Evolutionary conservation across 2,329 filamentous ascomycete genomes (phyloP).

Genomic region (Fusarium sp.): DNA sequence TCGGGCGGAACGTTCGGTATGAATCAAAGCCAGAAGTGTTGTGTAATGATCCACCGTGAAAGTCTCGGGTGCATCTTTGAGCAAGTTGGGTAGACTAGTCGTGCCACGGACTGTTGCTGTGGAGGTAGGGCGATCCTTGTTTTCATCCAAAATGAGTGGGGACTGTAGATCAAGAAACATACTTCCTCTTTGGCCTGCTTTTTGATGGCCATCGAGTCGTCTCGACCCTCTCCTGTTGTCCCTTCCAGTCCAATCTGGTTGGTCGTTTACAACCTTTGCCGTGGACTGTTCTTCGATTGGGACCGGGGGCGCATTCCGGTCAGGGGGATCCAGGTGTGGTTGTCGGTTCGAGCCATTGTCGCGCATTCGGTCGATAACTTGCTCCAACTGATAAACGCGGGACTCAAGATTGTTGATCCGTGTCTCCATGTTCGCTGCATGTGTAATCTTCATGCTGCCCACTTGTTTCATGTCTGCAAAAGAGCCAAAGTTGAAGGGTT

Average conservation of each 20-base stretch:
- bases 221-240: slow-evolving; percentile 20
- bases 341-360: slow-evolving; percentile 58
- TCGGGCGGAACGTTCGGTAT: slow-evolving; percentile 67
- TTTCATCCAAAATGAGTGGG: slow-evolving; percentile 4
- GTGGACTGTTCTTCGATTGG: slow-evolving; percentile 37
- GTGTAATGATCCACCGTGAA: slow-evolving; percentile 62
- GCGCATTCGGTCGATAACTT: slow-evolving; percentile 62
- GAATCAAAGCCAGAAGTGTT: slow-evolving; percentile 63
- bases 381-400: slow-evolving; percentile 65
- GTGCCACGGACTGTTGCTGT: slow-evolving; percentile 62
- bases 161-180: slow-evolving; percentile 54
- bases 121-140: slow-evolving; percentile 55
- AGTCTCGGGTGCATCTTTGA: slow-evolving; percentile 48
- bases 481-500: slow-evolving; percentile 67
- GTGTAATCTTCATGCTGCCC: slow-evolving; percentile 68
- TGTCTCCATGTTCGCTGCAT: slow-evolving; percentile 65
- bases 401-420: slow-evolving; percentile 64
- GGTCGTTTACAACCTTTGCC: background rate
- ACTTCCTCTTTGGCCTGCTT: slow-evolving; percentile 54
- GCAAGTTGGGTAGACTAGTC: slow-evolving; percentile 58
- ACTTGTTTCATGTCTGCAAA: slow-evolving; percentile 59
- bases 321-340: slow-evolving; percentile 47
- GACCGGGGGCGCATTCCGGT: slow-evolving; percentile 42
- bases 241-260: slow-evolving; percentile 1
- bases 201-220: slow-evolving; percentile 49